A percentile compares a stretch with the other conserved stretches of the same genome.
Conservation (phyloP, 2,329 filamentous ascomycete genomes). For the Cladosporium sp. region DNA sequence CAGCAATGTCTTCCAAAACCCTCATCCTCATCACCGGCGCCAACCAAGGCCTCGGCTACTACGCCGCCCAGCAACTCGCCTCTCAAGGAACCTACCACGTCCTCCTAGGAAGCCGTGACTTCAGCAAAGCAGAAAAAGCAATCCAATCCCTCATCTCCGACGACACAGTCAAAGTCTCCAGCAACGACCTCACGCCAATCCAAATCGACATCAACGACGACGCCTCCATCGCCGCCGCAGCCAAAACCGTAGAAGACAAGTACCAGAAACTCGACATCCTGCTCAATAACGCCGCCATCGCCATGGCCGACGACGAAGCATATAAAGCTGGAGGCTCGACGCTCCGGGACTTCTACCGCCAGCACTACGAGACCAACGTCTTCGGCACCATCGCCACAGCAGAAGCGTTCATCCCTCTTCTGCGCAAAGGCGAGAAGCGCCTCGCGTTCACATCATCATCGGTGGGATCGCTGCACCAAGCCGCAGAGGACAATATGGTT, state of each 20-base stretch:
- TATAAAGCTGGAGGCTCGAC: slow-evolving; percentile 26
- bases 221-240: slow-evolving; percentile 31
- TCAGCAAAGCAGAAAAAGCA: slow-evolving; percentile 44
- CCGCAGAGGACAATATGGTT: slow-evolving; percentile 8
- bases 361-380: slow-evolving; percentile 48
- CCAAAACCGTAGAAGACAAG: slow-evolving; percentile 27
- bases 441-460: slow-evolving; percentile 35
- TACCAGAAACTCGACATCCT: slow-evolving; percentile 41
- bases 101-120: slow-evolving; percentile 42
- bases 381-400: slow-evolving; percentile 50
- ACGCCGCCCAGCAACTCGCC: slow-evolving; percentile 43
- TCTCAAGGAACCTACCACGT: slow-evolving; percentile 41
- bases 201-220: slow-evolving; percentile 33
- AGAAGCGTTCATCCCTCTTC: slow-evolving; percentile 46
- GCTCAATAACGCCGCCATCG: slow-evolving; percentile 45
- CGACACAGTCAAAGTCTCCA: slow-evolving; percentile 32
- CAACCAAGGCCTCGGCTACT: slow-evolving; percentile 50
- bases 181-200: slow-evolving; percentile 30
- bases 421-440: slow-evolving; percentile 45
- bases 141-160: slow-evolving; percentile 34
- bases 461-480: slow-evolving; percentile 26
- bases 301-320: slow-evolving; percentile 19
- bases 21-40: slow-evolving; percentile 45
- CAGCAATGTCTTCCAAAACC: slow-evolving; percentile 23
- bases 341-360: slow-evolving; percentile 36